Evolutionary conservation across 2,329 filamentous ascomycete species (phyloP).

Genomic region (Chalara sp.): DNA sequence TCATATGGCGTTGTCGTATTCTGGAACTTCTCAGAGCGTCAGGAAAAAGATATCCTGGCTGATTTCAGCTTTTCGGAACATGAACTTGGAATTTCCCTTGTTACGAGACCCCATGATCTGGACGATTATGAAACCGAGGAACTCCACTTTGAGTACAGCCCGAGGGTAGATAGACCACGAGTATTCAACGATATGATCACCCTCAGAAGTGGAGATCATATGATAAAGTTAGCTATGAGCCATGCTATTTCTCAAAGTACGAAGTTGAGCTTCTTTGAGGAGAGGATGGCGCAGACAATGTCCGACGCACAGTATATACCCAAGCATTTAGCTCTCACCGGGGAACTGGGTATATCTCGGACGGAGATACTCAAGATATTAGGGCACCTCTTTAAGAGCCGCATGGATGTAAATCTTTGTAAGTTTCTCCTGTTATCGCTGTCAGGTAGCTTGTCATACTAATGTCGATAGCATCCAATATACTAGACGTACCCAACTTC

Average conservation of each 20-base stretch:
- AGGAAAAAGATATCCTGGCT: conserved; percentile 93
- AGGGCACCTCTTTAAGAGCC: conserved; percentile 82
- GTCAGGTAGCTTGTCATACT: too few species aligned
- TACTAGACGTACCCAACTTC: conserved; percentile 93
- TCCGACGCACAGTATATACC: conserved; percentile 86
- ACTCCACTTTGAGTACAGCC: conserved; percentile 96
- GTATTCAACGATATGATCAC: conserved; percentile 99
- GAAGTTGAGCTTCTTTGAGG: conserved; percentile 92
- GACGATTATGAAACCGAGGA: conserved; percentile 96
- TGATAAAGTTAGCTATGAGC: conserved; percentile 97
- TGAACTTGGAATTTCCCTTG: conserved; percentile 58
- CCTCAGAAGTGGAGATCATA: conserved; percentile 86
- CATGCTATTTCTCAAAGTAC: conserved; percentile 97
- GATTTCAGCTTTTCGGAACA: conserved; percentile 84
- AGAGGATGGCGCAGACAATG: conserved; percentile 94
- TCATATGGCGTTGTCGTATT: conserved; percentile 97
- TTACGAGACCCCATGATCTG: conserved; percentile 74
- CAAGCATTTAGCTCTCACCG: conserved; percentile 80
- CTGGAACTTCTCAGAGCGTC: conserved; percentile 95
- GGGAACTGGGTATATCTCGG: conserved; percentile 83
- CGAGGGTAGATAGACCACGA: conserved; percentile 74
- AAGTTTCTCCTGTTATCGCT: conserved; percentile 34
- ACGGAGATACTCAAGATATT: conserved; percentile 90
- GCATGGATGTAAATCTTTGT: conserved; percentile 97
- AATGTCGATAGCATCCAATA: conserved; percentile 66